These are phyloP conservation scores for Talaromyces thailandensis DNA, from an alignment of 495 filamentous ascomycete species.

Conservation along the genomic window DNA sequence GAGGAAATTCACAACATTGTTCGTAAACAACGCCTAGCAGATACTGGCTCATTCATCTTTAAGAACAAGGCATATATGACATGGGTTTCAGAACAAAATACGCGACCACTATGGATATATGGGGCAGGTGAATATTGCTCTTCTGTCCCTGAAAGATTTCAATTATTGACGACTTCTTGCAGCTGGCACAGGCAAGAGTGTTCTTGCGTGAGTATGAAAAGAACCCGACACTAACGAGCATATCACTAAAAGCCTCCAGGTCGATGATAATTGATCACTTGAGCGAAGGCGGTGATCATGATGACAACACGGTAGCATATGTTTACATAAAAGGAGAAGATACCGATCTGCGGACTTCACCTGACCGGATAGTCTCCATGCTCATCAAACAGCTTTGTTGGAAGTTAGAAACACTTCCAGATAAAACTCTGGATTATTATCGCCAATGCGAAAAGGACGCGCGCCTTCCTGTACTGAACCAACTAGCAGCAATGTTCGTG, in stretches of 20 bases:
- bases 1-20: neutral
- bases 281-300: neutral
- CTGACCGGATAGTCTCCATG: neutral
- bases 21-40: neutral
- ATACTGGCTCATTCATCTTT: neutral
- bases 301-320: slow-evolving; percentile 4
- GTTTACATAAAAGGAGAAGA: slow-evolving; percentile 3
- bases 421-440: neutral
- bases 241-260: neutral
- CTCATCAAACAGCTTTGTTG: slow-evolving; percentile 8
- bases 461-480: neutral
- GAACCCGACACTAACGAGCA: neutral
- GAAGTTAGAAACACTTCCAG: neutral
- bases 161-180: neutral
- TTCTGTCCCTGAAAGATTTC: neutral
- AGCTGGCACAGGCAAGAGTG: slow-evolving; percentile 8
- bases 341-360: neutral
- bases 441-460: slow-evolving; percentile 2
- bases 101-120: neutral
- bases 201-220: slow-evolving; percentile 3
- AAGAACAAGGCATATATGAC: neutral
- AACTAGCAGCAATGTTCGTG: neutral
- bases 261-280: slow-evolving; percentile 4
- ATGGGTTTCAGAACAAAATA: neutral
- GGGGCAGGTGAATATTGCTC: neutral